Base-by-base conservation (phyloP, 495 filamentous ascomycete genomes). In the Podospora pseudopauciseta region DNA sequence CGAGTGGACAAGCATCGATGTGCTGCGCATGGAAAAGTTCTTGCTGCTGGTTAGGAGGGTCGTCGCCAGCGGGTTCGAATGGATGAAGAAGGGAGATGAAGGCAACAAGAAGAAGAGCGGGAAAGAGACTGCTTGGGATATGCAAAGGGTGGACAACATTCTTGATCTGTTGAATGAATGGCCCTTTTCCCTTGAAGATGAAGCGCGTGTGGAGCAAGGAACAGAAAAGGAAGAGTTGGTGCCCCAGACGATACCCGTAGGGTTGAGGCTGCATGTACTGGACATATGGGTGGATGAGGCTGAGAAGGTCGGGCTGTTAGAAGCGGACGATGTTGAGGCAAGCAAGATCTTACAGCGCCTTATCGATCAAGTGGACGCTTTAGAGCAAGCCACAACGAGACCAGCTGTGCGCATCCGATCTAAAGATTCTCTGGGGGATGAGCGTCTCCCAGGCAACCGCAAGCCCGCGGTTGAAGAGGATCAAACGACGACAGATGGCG, bases 261-360 rank as follows among this genome's bases (percentile, higher is more conserved):
- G 95, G 0, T 73, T 99, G 72, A 83, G 93, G 63, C 89, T 94
- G 75, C 95, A 99, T 78, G 83, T 97, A 23, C 74, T 94, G 68
- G 95, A 99, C 83, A 86, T 97, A 53, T 99, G 91, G 86, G 83
- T 96, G 49, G 92, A 96, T 77, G 92, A 95, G 81, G 77, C 90
- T 67, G 91, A 92, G 77, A 89, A 87, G 74, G 86, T 86, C 49
- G 82, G 88, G 60, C 77, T 88, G 70, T 79, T 89, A 68, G 79
- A 80, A 3, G 78, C 81, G 4, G 78, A 72, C 26, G 78, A 81
- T 16, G 74, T 81, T 62, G 75, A 72, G 30, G 77, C 76, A 30
- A 54, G 15, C 58, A 66, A 72, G 67, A 77, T 84, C 54, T 60
- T 83, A 7, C 68, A 75, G 27, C 64, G 76, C n/a, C 70, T 85